Conservation (phyloP, 345 rosid species). For the Linum usitatissimum region DNA sequence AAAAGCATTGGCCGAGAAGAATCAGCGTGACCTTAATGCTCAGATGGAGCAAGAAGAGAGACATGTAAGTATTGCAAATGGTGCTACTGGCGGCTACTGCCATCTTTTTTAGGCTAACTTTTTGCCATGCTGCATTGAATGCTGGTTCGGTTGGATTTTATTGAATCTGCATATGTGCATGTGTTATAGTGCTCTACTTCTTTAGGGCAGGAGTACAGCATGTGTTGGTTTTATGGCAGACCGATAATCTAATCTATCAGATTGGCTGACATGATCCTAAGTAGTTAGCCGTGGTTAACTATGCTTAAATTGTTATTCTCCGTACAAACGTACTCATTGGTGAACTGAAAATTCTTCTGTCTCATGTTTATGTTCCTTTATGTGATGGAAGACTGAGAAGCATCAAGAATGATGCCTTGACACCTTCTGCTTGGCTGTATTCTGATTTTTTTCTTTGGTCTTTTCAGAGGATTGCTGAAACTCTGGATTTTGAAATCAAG, state of each 20-base stretch:
- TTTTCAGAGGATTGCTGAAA: conserved; percentile 67
- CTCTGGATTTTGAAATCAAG: conserved; percentile 80
- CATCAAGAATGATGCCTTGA: not conserved
- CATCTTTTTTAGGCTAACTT: conserved; percentile 1
- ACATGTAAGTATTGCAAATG: conserved; percentile 52
- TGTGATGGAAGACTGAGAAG: not conserved
- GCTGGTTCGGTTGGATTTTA: not conserved
- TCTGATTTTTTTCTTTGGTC: not conserved
- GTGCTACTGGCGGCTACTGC: conserved; percentile 6
- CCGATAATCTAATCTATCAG: no score
- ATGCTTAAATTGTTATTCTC: not conserved
- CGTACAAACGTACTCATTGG: not conserved
- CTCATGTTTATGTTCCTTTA: not conserved
- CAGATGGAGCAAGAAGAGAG: conserved; percentile 93
- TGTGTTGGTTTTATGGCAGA: no score
- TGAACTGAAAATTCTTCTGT: not conserved
- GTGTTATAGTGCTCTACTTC: not conserved
- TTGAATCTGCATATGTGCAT: not conserved
- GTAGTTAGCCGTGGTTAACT: no score
- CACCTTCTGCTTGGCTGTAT: not conserved
- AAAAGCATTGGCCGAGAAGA: conserved; percentile 94
- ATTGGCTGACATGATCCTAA: no score
- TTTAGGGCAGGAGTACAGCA: not conserved
- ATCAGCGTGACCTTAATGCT: conserved; percentile 79
- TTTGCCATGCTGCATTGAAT: not conserved